phyloP scores from a whole-genome alignment of 345 rosid species.

The Eucalyptus victrix region DNA sequence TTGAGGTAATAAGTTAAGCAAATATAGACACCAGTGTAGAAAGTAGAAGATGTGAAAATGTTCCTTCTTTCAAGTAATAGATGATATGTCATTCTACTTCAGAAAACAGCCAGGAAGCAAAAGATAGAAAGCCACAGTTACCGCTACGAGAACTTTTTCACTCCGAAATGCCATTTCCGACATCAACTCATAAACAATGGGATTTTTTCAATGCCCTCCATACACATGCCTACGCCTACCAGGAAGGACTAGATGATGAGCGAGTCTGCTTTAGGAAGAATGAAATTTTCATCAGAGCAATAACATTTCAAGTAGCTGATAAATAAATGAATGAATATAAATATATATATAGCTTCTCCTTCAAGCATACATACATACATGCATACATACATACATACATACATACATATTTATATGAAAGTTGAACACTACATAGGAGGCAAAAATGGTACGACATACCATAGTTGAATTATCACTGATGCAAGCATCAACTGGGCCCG shows the following conservation, averaged over 20 bases:
- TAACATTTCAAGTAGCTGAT: neutral
- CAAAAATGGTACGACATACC: neutral
- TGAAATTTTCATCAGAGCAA: neutral
- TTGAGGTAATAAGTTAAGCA: neutral
- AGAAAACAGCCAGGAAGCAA: neutral
- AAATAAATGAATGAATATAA: no score
- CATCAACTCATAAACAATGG: conserved; percentile 79
- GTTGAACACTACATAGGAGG: neutral
- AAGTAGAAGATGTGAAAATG: neutral
- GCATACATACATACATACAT: no score
- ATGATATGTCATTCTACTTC: neutral
- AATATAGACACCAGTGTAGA: neutral
- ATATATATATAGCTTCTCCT: no score
- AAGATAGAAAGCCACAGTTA: conserved; percentile 4
- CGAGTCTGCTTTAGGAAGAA: neutral
- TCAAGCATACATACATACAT: no score
- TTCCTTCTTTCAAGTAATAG: neutral
- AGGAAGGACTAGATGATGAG: neutral
- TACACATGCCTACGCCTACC: conserved; percentile 96
- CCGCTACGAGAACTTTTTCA: conserved; percentile 60
- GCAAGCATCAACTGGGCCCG: no score
- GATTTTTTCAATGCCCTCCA: conserved; percentile 99
- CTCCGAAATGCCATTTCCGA: conserved; percentile 89
- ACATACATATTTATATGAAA: no score
- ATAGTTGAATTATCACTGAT: no score